Conservation (phyloP, 371 early-diverging fungal genomes). For the Ecytonucleospora hepatopenaei region DNA sequence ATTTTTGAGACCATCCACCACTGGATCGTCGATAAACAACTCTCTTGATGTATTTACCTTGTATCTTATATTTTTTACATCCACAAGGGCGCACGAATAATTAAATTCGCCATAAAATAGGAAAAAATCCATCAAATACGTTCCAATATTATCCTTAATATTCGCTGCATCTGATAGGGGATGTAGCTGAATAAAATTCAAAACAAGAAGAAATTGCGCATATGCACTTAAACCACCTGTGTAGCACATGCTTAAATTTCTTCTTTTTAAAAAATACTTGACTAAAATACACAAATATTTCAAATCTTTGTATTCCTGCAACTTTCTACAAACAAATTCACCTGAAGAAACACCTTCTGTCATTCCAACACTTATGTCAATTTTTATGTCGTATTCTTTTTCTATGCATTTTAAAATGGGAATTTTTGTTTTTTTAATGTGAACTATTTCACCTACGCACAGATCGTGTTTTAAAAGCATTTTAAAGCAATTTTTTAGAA, state of each 20-base stretch:
- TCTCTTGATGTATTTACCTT: constrained; percentile 5
- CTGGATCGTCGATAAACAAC: constrained; percentile 46
- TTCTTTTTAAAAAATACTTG: constrained; percentile 67
- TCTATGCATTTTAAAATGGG: constrained; percentile 79
- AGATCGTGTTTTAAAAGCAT: constrained; percentile 7
- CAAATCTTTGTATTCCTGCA: constrained; percentile 59
- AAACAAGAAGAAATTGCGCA: constrained; percentile 67
- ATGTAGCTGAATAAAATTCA: constrained; percentile 68
- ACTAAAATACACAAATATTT: constrained; percentile 64
- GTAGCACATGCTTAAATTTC: constrained; percentile 71
- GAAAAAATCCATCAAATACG: constrained; percentile 77
- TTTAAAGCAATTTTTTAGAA: constrained; percentile 22
- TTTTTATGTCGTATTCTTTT: constrained; percentile 60
- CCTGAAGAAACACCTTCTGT: constrained; percentile 60
- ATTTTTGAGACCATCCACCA: constrained; percentile 22
- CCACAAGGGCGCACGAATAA: constrained; percentile 22
- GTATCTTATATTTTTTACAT: constrained; percentile 10
- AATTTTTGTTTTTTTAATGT: constrained; percentile 58
- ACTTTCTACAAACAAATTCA: constrained; percentile 59
- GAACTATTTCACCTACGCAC: constrained; percentile 12
- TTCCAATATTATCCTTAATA: constrained; percentile 68
- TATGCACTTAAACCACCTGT: constrained; percentile 84
- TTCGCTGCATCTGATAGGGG: constrained; percentile 63
- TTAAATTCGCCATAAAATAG: constrained; percentile 68
- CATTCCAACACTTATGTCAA: constrained; percentile 71